A percentile compares a stretch with the other conserved stretches of the same genome.
These are phyloP conservation scores for Cupressus sempervirens DNA, from an alignment of 75 land plant genomes.

Conservation along the genomic window DNA sequence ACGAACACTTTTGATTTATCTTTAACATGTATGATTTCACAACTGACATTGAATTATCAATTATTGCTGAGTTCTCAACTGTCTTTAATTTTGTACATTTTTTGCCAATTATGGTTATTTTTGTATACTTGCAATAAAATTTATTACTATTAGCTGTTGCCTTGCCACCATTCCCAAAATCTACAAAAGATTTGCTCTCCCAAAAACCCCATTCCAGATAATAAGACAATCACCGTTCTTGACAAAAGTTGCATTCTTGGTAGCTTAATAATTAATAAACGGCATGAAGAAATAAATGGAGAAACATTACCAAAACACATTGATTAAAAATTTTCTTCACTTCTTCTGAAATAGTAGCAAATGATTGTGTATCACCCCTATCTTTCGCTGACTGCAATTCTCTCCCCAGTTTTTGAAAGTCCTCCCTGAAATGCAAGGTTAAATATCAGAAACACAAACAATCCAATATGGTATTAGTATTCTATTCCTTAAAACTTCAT, in stretches of 20 bases:
- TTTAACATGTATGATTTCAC: too few species aligned
- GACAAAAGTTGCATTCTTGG: neutral
- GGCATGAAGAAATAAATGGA: neutral
- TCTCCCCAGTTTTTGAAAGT: conserved; percentile 43
- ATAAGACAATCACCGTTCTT: too few species aligned
- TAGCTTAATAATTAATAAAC: neutral
- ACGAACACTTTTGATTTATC: too few species aligned
- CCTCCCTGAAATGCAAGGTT: conserved; percentile 27
- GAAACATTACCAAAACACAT: conserved; percentile 29
- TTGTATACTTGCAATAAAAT: too few species aligned
- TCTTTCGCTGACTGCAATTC: conserved; percentile 43
- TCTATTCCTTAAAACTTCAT: neutral
- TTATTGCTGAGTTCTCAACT: too few species aligned
- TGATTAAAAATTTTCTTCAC: conserved; percentile 39
- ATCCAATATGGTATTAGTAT: neutral
- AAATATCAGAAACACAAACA: neutral
- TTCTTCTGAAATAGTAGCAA: conserved; percentile 27
- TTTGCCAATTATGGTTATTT: too few species aligned
- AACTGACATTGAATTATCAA: too few species aligned
- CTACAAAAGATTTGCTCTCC: too few species aligned
- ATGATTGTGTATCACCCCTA: conserved; percentile 34
- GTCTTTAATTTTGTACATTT: too few species aligned
- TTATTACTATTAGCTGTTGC: too few species aligned
- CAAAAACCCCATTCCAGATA: too few species aligned
- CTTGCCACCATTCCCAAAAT: too few species aligned